Base-by-base conservation (phyloP, 768 basidiomycete species). In the Rhodotorula kratochvilovae region DNA sequence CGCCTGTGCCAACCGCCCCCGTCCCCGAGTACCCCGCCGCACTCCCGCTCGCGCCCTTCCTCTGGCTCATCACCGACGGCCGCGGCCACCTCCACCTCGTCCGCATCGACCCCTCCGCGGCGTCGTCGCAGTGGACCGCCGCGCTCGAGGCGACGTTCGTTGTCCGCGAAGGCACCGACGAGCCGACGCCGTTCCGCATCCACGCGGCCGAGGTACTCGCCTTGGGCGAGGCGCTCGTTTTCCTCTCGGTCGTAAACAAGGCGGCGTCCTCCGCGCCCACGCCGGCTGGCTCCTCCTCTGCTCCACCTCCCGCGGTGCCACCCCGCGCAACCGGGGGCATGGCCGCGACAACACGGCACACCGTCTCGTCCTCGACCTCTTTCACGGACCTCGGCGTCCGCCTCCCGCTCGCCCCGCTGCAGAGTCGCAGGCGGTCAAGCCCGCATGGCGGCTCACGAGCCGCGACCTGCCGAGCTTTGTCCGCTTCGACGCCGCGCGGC, bases 21-120 rank as follows among this genome's bases (percentile, higher is more conserved):
- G 54, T 55, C 8, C 29, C 71, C 54, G 76, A 73, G n/a, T 76
- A 75, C 58, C 70, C 76, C 1, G 21, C 55, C 35, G 74, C 63
- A 2, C 29, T 67, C 33, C 33, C 68, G 16, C 39, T 77, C 50
- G 17, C 58, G 0, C 35, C 60, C 1, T 23, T 17, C 5, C 51
- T 53, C 43, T 76, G 72, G 70, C 48, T 58, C 36, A 21, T 69
- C 45, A 74, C 72, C 0, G 59, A 70, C 43, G 76, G 76, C 2
- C 45, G 31, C 5, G 69, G 72, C 3, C 25, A 27, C 0, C 55
- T 77, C 15, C 57, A 72, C 63, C 23, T 72, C 51, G 29, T 77
- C 51, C 31, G 46, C 31, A 21, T 70, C 59, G 46, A 60, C 29
- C 56, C 43, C 31, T 2, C 29, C 16, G 15, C 46, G 27, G 2